Percentiles rank a stretch among this genome's conserved stretches.
Conservation (phyloP, 176 grass and related monocot species). For the Triticum dicoccoides region DNA sequence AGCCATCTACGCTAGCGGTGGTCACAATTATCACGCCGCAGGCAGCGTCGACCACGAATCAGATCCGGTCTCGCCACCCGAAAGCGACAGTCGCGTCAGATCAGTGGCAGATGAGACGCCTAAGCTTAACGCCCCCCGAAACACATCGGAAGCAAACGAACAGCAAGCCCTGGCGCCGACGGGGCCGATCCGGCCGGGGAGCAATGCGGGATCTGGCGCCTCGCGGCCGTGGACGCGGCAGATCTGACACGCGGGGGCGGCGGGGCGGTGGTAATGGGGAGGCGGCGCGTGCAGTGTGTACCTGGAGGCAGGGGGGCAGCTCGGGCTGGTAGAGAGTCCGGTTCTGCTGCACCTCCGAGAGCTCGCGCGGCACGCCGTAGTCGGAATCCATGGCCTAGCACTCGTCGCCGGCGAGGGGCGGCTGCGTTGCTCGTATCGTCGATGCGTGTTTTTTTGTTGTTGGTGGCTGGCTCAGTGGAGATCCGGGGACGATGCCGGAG, state of each 20-base stretch:
- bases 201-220: conserved; percentile 18
- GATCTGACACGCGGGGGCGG: conserved; percentile 33
- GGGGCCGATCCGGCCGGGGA: conserved; percentile 12
- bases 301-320: conserved; percentile 96
- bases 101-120: conserved; percentile 7
- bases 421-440: neutral
- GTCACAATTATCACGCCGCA: neutral
- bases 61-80: conserved; percentile 35
- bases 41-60: neutral
- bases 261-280: neutral
- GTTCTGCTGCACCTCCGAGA: conserved; percentile 80
- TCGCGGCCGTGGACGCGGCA: neutral
- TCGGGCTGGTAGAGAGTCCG: conserved; percentile 77
- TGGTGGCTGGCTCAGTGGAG: conserved; percentile 30
- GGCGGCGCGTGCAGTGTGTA: conserved; percentile 2
- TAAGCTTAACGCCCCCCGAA: neutral
- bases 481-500: conserved; percentile 1
- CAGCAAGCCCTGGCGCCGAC: neutral
- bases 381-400: conserved; percentile 69
- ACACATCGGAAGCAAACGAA: conserved; percentile 25
- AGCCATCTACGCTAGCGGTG: conserved; percentile 14
- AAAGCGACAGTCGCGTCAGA: conserved; percentile 22
- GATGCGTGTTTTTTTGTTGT: conserved; percentile 10
- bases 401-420: neutral
- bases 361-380: conserved; percentile 87